Evolutionary conservation across 2,329 filamentous ascomycete species (phyloP), one percentile per base, ranked within the genome.

Genomic region (Colletotrichum sp.): DNA sequence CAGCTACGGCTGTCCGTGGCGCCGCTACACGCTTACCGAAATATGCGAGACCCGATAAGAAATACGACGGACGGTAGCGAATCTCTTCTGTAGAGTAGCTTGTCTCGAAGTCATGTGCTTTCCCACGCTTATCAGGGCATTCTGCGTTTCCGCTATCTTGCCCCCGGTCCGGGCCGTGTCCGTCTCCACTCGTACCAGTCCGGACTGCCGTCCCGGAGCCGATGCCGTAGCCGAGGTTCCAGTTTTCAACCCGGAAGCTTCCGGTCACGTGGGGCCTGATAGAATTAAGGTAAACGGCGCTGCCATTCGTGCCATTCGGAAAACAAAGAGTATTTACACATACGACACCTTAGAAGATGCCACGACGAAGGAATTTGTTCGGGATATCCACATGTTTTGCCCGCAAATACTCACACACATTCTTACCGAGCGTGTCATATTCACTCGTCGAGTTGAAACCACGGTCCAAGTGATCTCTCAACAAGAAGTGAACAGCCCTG

Each of bases 351-450:
- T 78, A 85, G 12, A 86, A 79, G 18, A 78, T 76, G 1, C 86
- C 86, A 69, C 87, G 81, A 57, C 86, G 81, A 28, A 88, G 79
- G 79, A 88, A 89, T 60, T 80, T 78, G 30, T 83, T 83, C 6
- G 87, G 87, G 5, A 89, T 79, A 72, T 89, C 86, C 0, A 89
- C 86, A n/a, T 82, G 83, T 77, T 86, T 87, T 26, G 84, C 84
- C 63, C 87, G 79, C 68, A 89, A 64, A 77, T 87, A 89, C 82
- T 89, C 87, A 16, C 81, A 84, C 52, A 84, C 81, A 26, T 87
- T 87, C 83, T 89, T 89, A 0, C 87, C 88, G 16, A 89, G 79
- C 1, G 84, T 86, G 78, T 89, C 88, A 62, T 88, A 87, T 55
- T 72, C 69, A 28, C 73, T 76, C 39, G 69, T 76, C 44, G 73